Evolutionary conservation across 306 rosid species (phyloP).

Genomic region (Acacia crassicarpa): DNA sequence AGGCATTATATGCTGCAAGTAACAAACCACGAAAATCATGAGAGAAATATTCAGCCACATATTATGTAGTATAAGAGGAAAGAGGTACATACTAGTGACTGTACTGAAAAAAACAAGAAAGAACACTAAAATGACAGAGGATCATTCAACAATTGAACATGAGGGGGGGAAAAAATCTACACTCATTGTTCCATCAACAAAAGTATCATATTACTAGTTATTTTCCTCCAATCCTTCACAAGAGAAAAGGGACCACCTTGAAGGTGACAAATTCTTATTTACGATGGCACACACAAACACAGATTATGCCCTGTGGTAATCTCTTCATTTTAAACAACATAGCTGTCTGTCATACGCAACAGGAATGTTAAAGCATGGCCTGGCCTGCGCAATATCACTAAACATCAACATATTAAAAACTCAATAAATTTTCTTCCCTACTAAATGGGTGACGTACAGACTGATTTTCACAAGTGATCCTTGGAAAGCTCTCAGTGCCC

Average conservation of each 20-base stretch:
- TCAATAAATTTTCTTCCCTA: not conserved
- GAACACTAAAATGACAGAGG: conserved; percentile 29
- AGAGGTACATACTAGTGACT: not conserved
- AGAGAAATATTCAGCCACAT: conserved; percentile 17
- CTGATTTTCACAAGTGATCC: not conserved
- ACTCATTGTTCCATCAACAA: not conserved
- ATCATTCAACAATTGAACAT: conserved; percentile 14
- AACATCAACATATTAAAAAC: not conserved
- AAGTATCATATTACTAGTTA: not conserved
- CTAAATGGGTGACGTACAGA: not conserved
- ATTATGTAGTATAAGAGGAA: conserved; percentile 4
- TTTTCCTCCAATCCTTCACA: not conserved
- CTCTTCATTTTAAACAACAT: not conserved
- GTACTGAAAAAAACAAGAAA: conserved; percentile 1
- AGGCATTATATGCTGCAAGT: conserved; percentile 95
- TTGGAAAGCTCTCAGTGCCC: not conserved
- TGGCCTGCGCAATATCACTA: not conserved
- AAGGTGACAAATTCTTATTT: not conserved
- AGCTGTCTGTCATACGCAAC: not conserved
- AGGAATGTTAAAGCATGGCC: not conserved
- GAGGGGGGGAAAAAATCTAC: not conserved
- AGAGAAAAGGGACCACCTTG: not conserved
- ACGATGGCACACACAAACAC: not conserved
- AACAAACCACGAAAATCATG: conserved; percentile 18
- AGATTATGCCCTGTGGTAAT: not conserved